Base-by-base conservation (phyloP, 306 rosid genomes). In the Vachellia collinsii region DNA sequence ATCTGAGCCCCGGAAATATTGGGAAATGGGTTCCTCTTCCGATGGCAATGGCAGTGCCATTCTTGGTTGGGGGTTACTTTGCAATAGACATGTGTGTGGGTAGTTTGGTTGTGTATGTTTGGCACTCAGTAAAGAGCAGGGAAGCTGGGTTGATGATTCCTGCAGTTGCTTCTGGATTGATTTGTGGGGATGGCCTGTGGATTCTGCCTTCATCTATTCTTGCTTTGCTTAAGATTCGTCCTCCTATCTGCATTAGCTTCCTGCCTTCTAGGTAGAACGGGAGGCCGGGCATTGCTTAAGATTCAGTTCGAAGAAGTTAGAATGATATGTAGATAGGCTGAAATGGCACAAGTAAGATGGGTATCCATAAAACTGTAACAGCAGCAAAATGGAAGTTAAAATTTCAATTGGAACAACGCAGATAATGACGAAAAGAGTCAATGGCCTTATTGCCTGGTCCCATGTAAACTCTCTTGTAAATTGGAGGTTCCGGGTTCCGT, bases 41-140 rank as follows among this genome's bases (percentile, higher is more conserved):
- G 1, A 93, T 91, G 97, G 97, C 97, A 46, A 94, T 94, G 98
- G 98, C 98, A 19, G 94, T 93, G 38, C 97, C 97, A 22, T 93
- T 93, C 85, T 81, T 91, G 13, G 92, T 94, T 4, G 98, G 98
- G 7, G 97, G 93, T 58, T 90, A 88, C 83, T 92, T 94, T 74
- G 98, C 97, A 3, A 89, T 93, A 58, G 98, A 93, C 66, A 93
- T 93, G 98, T 91, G 98, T 4, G 34, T 90, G 42, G 98, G 97
- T 23, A 93, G 98, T 83, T 87, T 93, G 91, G 44, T 82, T 6
- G 94, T 93, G 80, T 93, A 85, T 23, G 67, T 79, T n/a, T 93
- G 97, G 98, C 87, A 84, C 83, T 75, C 14, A 58, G 44, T 92
- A 12, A 80, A 92, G 50, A 62, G 64, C 10, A 83, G 69, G 4